Base-by-base conservation (phyloP, 371 early-diverging fungal genomes). In the Cokeromyces recurvatus region DNA sequence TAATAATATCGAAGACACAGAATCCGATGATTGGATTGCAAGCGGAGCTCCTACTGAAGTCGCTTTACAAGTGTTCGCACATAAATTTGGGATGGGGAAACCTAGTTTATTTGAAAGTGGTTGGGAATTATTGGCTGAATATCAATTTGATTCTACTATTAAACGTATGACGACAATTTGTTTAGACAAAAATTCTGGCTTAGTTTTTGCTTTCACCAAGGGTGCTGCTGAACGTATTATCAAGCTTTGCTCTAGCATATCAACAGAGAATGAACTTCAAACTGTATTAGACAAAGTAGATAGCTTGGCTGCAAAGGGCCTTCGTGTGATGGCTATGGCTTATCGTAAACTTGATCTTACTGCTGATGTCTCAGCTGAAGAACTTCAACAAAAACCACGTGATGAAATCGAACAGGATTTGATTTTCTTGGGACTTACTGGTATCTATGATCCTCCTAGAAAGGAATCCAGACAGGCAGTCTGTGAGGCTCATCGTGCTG, bases 361-460 rank as follows among this genome's bases (percentile, higher is more conserved):
- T 4, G 51, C 68, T 6, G 57, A 68, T 34, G 31, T 53, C n/a
- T 43, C 47, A 12, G 43, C 54, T 12, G 59, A 71, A 48, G 71
- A 71, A 50, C 44, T 55, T 6, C 53, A 59, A 25, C 58, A 63
- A 42, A 53, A 49, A 12, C 55, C 55, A 19, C 81, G 83, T 40
- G 78, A 79, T 14, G 43, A 62, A 1, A 46, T 85, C 12, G 97
- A 95, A 55, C 43, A 46, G 20, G 64, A 87, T 29, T 72, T 95
- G 37, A 62, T 53, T 3, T 94, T 94, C 59, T 55, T 95, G 24
- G 96, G 95, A 3, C 69, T 96, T 8, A 87, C 91, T 38, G 95
- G 94, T 29, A 80, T 97, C 40, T 89, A 90, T 50, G 97, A 94
- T 59, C 95, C 95, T 21, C 92, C 95, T 17, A 84, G 88, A 6